Percentiles rank a stretch among this genome's conserved stretches.
phyloP scores from a whole-genome alignment of 2,329 filamentous ascomycete genomes.

The Aspergillus texensis region DNA sequence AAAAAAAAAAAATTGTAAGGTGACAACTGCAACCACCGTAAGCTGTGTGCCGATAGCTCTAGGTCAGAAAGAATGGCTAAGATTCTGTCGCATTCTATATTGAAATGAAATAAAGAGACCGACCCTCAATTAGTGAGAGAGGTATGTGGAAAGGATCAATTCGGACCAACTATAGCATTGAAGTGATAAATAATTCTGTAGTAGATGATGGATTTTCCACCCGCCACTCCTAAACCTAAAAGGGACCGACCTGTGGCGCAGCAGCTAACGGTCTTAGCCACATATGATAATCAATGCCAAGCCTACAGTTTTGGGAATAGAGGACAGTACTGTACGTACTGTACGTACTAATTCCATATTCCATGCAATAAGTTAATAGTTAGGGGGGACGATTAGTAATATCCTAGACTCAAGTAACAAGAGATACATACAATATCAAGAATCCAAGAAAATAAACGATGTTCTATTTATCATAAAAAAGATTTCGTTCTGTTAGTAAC shows the following conservation, averaged over 20 bases:
- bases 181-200: conserved; percentile 4
- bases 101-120: too few species aligned
- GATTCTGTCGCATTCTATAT: background rate
- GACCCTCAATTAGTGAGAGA: background rate
- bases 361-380: background rate
- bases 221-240: conserved; percentile 16
- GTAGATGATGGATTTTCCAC: conserved; percentile 15
- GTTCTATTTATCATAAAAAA: background rate
- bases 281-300: background rate
- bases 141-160: background rate
- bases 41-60: background rate
- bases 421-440: background rate
- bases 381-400: background rate
- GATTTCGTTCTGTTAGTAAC: background rate
- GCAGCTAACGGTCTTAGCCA: background rate
- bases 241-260: conserved; percentile 7
- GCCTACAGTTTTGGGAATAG: background rate
- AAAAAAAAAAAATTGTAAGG: background rate
- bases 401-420: background rate
- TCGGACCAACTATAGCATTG: background rate
- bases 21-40: background rate
- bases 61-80: background rate
- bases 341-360: background rate
- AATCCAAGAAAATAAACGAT: background rate
- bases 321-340: background rate